Conservation (phyloP, 2,329 filamentous ascomycete genomes). For the Talaromyces sp. region DNA sequence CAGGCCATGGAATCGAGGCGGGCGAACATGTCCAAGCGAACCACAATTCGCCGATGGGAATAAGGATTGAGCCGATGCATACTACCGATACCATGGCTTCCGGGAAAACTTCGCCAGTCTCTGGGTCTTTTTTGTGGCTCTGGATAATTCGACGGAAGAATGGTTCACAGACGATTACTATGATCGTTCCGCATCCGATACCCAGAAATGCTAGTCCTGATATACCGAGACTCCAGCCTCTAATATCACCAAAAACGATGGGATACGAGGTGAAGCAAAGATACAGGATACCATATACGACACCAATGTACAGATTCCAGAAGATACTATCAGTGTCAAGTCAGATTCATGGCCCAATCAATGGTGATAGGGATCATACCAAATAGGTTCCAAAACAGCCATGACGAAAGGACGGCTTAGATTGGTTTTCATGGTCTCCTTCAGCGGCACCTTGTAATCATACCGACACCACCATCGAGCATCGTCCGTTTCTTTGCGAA, state of each 20-base stretch:
- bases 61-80: constrained; percentile 69
- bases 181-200: constrained; percentile 56
- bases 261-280: constrained; percentile 90
- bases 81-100: constrained; percentile 80
- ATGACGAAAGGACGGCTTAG: constrained; percentile 74
- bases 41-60: constrained; percentile 74
- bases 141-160: constrained; percentile 75
- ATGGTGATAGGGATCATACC: constrained; percentile 45
- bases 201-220: constrained; percentile 76
- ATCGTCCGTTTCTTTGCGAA: constrained; percentile 67
- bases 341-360: neutral
- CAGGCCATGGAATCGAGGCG: constrained; percentile 72
- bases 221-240: constrained; percentile 71
- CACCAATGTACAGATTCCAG: constrained; percentile 67
- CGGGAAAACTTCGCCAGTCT: constrained; percentile 67
- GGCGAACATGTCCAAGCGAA: constrained; percentile 88
- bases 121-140: constrained; percentile 67
- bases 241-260: constrained; percentile 69
- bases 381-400: constrained; percentile 78
- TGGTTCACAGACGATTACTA: constrained; percentile 57
- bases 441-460: constrained; percentile 65
- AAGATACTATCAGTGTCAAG: constrained; percentile 56
- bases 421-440: constrained; percentile 67
- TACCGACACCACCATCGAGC: constrained; percentile 75
- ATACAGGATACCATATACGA: constrained; percentile 83